A percentile compares a stretch with the other conserved stretches of the same genome.
Conservation (phyloP, 768 basidiomycete genomes). For the Ephemerocybe angulata region DNA sequence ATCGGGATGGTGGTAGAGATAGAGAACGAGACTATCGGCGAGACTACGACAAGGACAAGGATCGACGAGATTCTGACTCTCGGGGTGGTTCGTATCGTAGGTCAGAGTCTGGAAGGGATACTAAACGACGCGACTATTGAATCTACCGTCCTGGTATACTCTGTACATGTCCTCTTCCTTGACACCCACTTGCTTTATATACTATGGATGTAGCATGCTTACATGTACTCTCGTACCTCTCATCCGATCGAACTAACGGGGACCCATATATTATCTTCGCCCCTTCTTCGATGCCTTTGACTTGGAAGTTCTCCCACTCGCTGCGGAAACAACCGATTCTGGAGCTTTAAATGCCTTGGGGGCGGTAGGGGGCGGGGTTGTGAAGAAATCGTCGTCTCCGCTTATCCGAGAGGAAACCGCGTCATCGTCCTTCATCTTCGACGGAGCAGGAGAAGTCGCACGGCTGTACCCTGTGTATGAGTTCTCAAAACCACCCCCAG, state of each 20-base stretch:
- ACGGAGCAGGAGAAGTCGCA: slow-evolving; percentile 8
- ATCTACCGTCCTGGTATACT: neutral
- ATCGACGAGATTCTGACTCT: slow-evolving; percentile 9
- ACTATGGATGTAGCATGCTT: neutral
- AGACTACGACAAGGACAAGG: slow-evolving; percentile 6
- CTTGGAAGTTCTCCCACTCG: slow-evolving; percentile 1
- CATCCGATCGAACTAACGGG: too few species aligned
- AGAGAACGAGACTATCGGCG: neutral
- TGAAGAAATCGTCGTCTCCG: slow-evolving; percentile 28
- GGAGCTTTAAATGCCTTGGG: neutral
- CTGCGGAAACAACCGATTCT: slow-evolving; percentile 4
- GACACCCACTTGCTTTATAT: neutral
- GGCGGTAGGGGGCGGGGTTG: slow-evolving; percentile 19
- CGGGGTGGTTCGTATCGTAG: neutral
- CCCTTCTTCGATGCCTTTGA: slow-evolving; percentile 7
- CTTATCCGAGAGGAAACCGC: slow-evolving; percentile 27
- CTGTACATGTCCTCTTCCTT: neutral
- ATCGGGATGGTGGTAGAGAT: slow-evolving; percentile 11
- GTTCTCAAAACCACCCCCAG: neutral
- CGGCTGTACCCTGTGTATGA: neutral
- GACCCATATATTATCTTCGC: neutral
- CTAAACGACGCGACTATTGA: neutral
- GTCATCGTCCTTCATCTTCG: slow-evolving; percentile 19
- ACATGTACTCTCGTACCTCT: too few species aligned
- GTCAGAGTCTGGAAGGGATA: neutral